Evolutionary conservation across 805 yeast species (phyloP).

Genomic region (Yarrowia phangngaensis): DNA sequence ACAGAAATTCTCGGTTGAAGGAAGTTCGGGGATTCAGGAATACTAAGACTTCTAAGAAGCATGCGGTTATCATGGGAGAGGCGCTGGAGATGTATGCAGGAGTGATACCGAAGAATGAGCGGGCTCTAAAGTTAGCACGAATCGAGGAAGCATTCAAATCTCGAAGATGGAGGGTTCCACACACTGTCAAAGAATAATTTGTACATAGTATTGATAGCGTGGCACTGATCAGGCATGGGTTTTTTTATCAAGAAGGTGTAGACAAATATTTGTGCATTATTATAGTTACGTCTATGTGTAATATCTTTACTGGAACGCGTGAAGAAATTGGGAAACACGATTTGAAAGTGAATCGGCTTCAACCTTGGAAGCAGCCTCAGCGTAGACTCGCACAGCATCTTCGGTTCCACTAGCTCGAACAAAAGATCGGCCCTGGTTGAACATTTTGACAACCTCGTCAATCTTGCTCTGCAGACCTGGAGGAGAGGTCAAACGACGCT

Average conservation of each 20-base stretch:
- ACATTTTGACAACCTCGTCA: slow-evolving; percentile 58
- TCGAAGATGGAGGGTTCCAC: slow-evolving; percentile 13
- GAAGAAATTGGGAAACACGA: slow-evolving; percentile 22
- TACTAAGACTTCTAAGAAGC: slow-evolving; percentile 4
- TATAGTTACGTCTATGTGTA: too few relatives aligned
- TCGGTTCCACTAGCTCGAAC: slow-evolving; percentile 98
- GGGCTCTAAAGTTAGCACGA: neutral
- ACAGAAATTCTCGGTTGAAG: neutral
- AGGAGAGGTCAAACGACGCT: slow-evolving; percentile 74
- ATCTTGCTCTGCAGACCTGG: slow-evolving; percentile 69
- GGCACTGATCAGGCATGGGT: too few relatives aligned
- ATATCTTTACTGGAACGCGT: slow-evolving; percentile 24
- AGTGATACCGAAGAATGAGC: neutral
- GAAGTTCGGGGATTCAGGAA: neutral
- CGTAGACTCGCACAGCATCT: slow-evolving; percentile 93
- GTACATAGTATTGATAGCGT: slow-evolving; percentile 17
- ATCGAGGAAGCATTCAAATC: neutral
- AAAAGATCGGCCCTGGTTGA: slow-evolving; percentile 70
- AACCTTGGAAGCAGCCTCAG: slow-evolving; percentile 65
- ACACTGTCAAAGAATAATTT: neutral
- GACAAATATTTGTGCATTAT: too few relatives aligned
- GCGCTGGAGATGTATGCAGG: slow-evolving; percentile 5
- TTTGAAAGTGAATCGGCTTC: slow-evolving; percentile 42
- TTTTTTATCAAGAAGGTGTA: too few relatives aligned
- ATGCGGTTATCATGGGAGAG: slow-evolving; percentile 6